phyloP scores from a whole-genome alignment of 108 stramenopile genomes.

The Discostella stelligeroides region DNA sequence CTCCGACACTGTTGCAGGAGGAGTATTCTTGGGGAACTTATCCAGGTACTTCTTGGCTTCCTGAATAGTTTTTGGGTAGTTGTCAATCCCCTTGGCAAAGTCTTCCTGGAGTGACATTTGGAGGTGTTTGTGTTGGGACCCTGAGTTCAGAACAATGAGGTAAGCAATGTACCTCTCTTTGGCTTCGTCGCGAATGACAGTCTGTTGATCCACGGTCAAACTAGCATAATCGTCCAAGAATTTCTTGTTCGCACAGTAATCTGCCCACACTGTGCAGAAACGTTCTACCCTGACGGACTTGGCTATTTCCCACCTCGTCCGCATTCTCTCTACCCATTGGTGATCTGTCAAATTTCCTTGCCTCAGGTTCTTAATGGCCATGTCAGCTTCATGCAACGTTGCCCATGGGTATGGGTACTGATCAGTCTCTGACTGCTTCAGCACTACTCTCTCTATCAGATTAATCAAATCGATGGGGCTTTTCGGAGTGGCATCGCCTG shows the following conservation, averaged over 20 bases:
- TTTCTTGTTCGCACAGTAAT: not conserved
- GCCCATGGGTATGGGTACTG: too few species aligned
- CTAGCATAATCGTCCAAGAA: not conserved
- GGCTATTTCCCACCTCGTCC: conserved; percentile 4
- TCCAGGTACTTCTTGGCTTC: too few species aligned
- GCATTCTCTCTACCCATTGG: not conserved
- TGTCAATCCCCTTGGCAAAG: not conserved
- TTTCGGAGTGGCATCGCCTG: too few species aligned
- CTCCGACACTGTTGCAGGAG: not conserved
- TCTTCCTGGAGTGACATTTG: not conserved
- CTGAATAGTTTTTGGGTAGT: too few species aligned
- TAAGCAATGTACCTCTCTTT: not conserved
- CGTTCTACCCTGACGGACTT: not conserved
- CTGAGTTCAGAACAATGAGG: not conserved
- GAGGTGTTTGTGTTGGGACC: not conserved
- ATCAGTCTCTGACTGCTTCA: too few species aligned
- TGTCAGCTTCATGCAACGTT: too few species aligned
- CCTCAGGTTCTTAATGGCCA: too few species aligned
- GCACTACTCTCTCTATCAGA: too few species aligned
- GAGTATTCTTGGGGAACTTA: not conserved
- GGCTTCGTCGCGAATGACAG: too few species aligned
- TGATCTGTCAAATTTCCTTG: not conserved
- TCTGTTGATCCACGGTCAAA: too few species aligned
- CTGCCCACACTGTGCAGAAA: not conserved
- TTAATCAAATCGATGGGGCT: too few species aligned